Evolutionary conservation across 2,329 filamentous ascomycete genomes (phyloP), one percentile per base, ranked within the genome.

Genomic region (Penicillium sp.): DNA sequence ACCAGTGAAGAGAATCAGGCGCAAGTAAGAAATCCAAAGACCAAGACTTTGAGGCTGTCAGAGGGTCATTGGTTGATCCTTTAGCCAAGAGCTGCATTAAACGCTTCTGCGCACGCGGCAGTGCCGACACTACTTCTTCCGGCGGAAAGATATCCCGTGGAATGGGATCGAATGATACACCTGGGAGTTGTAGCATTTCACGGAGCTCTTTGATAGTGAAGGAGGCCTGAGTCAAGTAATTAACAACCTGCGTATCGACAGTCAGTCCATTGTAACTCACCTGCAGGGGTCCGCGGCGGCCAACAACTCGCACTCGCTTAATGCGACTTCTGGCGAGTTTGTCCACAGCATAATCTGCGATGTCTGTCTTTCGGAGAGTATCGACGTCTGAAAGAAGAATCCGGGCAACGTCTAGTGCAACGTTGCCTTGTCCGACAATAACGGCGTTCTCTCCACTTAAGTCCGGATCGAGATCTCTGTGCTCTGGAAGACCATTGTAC

Each of bases 191-290:
- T 75, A 96, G 86, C 4, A 99, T 77, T 73, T 99, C 94, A 35
- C 94, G 86, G 16, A 91, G 77, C 76, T 99, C 94, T 73, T 97
- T 97, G 71, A 96, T 96, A 0, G 93, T 97, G 66, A 96, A 97
- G 1, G 94, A 86, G 25, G 91, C 93, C 86, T 93, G 35, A 9
- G 50, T 15, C 10, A 52, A 25, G 4, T 54, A 7, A 54, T 56
- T 29, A 58, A 42, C 16, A 37, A 21, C 8, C 7, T 23, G 39
- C 23, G 35, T n/a, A 60, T 31, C 53, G 45, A 45, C 13, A 27
- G 25, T 21, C 38, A 23, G 4, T 35, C 49, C 2, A 18, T 41
- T 41, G 18, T 15, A 23, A 65, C 79, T 59, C 75, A 87, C 89
- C 80, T 96, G 91, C 80, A 96, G 82, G 1, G 92, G 91, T 0